Base-by-base conservation (phyloP, 352 stramenopile genomes). In the Globisporangium cystogenes region DNA sequence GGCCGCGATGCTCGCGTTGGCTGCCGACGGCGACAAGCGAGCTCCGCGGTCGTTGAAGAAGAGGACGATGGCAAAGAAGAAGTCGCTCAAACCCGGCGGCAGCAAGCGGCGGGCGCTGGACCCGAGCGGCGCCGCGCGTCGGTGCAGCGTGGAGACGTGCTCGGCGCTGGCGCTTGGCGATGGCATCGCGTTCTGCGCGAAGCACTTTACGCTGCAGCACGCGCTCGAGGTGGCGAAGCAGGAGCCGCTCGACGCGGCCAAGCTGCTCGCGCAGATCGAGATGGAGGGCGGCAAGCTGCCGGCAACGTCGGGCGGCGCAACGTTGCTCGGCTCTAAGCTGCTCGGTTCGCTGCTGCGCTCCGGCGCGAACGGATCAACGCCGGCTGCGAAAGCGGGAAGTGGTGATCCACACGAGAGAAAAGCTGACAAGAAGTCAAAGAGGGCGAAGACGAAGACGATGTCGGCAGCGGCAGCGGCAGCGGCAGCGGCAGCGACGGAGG, bases 171-270 rank as follows among this genome's bases (percentile, higher is more conserved):
- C 64, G 26, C 54, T 87, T 23, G 52, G 60, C 4, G 47, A 67
- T 8, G 69, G 53, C 44, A 46, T 56, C 36, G 58, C 65, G 0
- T 87, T 82, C 44, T 90, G 78, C 15, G 33, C 51, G 4, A 51
- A 64, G 26, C 81, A 89, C 44, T 74, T 88, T 33, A 91, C 77
- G 24, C 67, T 76, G 8, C 80, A 91, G 50, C 70, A 82, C 42
- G 77, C 77, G 42, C 71, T 91, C 14, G 77, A 86, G 46, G 52
- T 77, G n/a, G 64, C 72, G 24, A 65, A 71, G 37, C 49, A 73
- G 21, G 76, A 89, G 23, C 78, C 70, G 21, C 48, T 86, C 1
- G 74, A 84, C 49, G 81, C 77, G 12, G 81, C 78, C 10, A 79
- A 79, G 46, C 57, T 89, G 56, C 64, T 91, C 33, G 63, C 72